These are phyloP conservation scores for Cicer chorassanicum DNA, from an alignment of 306 rosid species.

Conservation along the genomic window DNA sequence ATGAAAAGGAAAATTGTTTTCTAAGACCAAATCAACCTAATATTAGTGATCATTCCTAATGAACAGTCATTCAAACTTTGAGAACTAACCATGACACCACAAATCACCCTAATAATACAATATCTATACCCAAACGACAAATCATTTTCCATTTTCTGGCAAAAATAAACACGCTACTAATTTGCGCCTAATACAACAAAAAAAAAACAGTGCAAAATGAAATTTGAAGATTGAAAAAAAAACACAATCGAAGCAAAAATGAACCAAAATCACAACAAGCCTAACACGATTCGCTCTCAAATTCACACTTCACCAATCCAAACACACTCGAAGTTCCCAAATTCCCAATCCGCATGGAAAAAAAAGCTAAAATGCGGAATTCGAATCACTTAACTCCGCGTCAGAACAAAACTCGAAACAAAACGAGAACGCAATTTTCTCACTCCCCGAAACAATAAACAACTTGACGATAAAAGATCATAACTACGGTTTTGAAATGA, in stretches of 20 bases:
- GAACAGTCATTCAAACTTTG: neutral
- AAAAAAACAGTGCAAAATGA: conserved; percentile 1
- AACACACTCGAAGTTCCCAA: conserved; percentile 17
- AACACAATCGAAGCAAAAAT: neutral
- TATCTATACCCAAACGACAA: neutral
- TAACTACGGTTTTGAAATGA: neutral
- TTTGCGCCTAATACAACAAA: neutral
- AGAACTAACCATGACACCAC: conserved; percentile 6
- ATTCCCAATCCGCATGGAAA: conserved; percentile 26
- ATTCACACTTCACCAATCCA: conserved; percentile 41
- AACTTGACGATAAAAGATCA: conserved; percentile 34
- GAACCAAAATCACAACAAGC: neutral
- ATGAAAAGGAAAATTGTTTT: neutral
- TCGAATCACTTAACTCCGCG: conserved; percentile 22
- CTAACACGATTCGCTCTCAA: neutral
- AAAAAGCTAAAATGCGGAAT: conserved; percentile 41
- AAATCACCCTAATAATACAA: neutral
- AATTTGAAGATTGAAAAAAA: neutral
- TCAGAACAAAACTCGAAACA: conserved; percentile 31
- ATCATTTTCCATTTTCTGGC: neutral
- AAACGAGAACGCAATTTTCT: neutral
- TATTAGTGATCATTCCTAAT: conserved; percentile 14
- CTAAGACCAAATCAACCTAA: neutral
- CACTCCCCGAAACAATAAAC: conserved; percentile 8
- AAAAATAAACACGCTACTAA: conserved; percentile 4